Base-by-base conservation (phyloP, 352 stramenopile genomes). In the Phytophthora ohioensis region DNA sequence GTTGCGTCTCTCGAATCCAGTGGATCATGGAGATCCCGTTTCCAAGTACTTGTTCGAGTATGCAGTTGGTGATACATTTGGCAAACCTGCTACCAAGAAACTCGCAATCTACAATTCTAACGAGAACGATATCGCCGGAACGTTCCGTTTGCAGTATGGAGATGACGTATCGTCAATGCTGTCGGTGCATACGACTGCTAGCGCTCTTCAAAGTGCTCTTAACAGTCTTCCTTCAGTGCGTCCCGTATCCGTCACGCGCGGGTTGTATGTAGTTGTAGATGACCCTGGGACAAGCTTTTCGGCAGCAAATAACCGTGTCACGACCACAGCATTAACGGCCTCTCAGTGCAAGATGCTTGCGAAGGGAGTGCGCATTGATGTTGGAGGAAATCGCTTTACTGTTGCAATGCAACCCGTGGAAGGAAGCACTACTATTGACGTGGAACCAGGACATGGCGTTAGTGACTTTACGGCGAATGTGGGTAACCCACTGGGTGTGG, bases 121-220 rank as follows among this genome's bases (percentile, higher is more conserved):
- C 1, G 71, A 80, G 42, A 80, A 90, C 49, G 84, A 95, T 49
- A 79, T 90, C 11, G 60, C 71, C 6, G 88, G 88, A 2, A 91
- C 81, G 5, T 95, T 95, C 46, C 82, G 69, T 1, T 43, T 95
- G 34, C 76, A 89, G 41, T 95, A 94, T 38, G 88, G 84, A 4
- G 78, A 87, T 35, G 59, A 71, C 4, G 21, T 78, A 11, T 81
- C 86, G 12, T 71, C 75, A 9, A 60, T 90, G n/a, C 62, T 95
- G 13, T 53, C 78, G 21, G 72, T 90, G 13, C 72, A 95, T 32
- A 78, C 78, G 12, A 87, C 81, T 1, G 79, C 87, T 4, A 59
- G 31, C 9, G 56, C 45, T 27, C 36, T 95, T 3, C 49, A 57
- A 9, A 54, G 46, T 9, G 85, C 78, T 0, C 35, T 95, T 4